Base-by-base conservation (phyloP, 768 basidiomycete species). In the Leucocoprinus sp. region DNA sequence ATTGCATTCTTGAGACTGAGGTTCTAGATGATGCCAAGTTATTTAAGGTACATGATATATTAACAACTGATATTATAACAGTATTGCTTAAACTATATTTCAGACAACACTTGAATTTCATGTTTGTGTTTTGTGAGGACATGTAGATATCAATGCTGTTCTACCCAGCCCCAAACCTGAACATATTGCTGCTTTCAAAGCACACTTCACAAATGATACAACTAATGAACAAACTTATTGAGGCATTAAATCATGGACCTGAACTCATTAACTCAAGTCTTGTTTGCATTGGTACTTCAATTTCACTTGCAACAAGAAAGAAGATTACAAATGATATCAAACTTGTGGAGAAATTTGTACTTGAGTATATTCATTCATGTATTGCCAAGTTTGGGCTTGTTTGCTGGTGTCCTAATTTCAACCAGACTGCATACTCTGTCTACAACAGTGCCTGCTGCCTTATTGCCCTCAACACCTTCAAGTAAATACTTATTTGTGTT, bases 401-500 rank as follows among this genome's bases (percentile, higher is more conserved):
- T 3, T 18, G 19, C 23, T 55, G 51, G 51, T 44, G 42, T 21
- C 54, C 54, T 5, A 48, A 55, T 22, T 48, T 46, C 33, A 37
- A 47, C 1, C 52, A 55, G 42, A 22, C 44, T 6, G 22, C 52
- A 1, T 41, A 51, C 22, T 49, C 54, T 5, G 24, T 53, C 2
- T 55, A 50, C 29, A 55, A 55, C 24, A n/a, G 42, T 2, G 50
- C 54, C 17, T 49, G 42, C 33, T 37, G 52, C 6, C 52, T 55
- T 17, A 40, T 55, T 21, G 18, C 28, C 5, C 12, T 47, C 3
- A 36, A 47, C n/a, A 47, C 37, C 9, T 47, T 47, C 22, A 5
- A 27, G 2, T 37, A 47, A 18, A 37, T 37, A 4, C 8, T 47
- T 11, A 11, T 18, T 18, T n/a, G n/a, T n/a, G n/a, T n/a, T n/a